Percentiles rank a stretch among this genome's conserved stretches.
phyloP scores from a whole-genome alignment of 495 filamentous ascomycete genomes.

The Aspergillus sclerotiicarbonarius region DNA sequence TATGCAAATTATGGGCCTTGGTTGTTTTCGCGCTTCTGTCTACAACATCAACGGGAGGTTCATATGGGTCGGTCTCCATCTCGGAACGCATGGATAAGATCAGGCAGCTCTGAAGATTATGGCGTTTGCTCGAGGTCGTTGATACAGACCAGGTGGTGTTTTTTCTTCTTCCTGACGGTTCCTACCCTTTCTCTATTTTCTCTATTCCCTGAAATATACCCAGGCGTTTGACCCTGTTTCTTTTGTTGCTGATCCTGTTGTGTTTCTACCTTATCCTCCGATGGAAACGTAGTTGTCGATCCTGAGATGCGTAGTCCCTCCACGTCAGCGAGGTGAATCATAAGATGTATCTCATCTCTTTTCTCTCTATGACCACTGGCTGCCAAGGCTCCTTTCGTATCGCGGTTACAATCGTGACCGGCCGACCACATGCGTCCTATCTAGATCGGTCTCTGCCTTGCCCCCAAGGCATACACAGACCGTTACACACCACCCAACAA shows the following conservation, averaged over 20 bases:
- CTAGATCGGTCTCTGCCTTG: too few species aligned
- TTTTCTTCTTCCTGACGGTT: slow-evolving; percentile 12
- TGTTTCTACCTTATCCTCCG: not conserved
- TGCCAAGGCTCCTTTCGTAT: not conserved
- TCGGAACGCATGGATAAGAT: slow-evolving; percentile 24
- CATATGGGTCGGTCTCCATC: slow-evolving; percentile 26
- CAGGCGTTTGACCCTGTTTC: slow-evolving; percentile 19
- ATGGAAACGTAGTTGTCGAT: not conserved
- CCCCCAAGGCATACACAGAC: too few species aligned
- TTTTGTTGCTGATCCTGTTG: not conserved
- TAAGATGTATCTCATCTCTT: not conserved
- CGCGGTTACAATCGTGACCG: too few species aligned
- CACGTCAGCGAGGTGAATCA: not conserved
- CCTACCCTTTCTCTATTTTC: slow-evolving; percentile 12
- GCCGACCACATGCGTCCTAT: too few species aligned
- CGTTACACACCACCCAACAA: too few species aligned
- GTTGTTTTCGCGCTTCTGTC: slow-evolving; percentile 16
- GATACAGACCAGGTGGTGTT: slow-evolving; percentile 28
- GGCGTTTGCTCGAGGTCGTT: slow-evolving; percentile 28
- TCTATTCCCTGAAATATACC: slow-evolving; percentile 31
- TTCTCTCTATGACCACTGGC: not conserved
- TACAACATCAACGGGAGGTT: slow-evolving; percentile 20
- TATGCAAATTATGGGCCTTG: slow-evolving; percentile 19
- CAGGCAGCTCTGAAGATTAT: slow-evolving; percentile 26
- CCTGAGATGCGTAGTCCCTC: not conserved